Base-by-base conservation (phyloP, 2,329 filamentous ascomycete genomes). In the Ophiocordyceps unilateralis region DNA sequence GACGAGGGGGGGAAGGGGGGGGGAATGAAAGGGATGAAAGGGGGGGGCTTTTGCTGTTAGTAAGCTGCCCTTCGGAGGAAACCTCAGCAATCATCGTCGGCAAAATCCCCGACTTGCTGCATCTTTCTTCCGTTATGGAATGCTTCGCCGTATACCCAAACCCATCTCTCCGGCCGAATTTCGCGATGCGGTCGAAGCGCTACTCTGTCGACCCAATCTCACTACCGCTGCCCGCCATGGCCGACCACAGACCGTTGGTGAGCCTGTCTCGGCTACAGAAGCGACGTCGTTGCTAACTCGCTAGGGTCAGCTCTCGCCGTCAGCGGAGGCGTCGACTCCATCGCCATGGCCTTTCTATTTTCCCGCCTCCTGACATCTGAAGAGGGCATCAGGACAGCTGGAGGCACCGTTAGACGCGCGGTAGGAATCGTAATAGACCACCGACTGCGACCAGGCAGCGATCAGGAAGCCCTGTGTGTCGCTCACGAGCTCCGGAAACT, bases 291-390 rank as follows among this genome's bases (percentile, higher is more conserved):
- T n/a, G n/a, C n/a, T n/a, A n/a, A n/a, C n/a, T n/a, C n/a, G n/a
- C n/a, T n/a, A n/a, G n/a, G n/a, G n/a, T 28, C 48, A 84, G 81
- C 72, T 43, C 65, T 96, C 46, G 91, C 88, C 15, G 68, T 96
- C 47, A 95, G 88, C 55, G 91, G 91, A 21, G 91, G 91, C 8
- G 83, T 91, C 34, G 91, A 98, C 60, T 96, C 89, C n/a, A 98
- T 96, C 88, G 89, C 89, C 23, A 68, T 98, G 46, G 86, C 87
- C 44, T 78, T 69, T 46, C 70, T 96, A 30, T 84, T 83, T 56
- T 70, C 68, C 41, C 60, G 65, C 39, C 52, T 72, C 30, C 59
- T 61, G 32, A 56, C 47, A 3, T 46, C 47, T 3, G 53, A 64
- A 39, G 54, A 53, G 2, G 45, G 50, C 22, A 53, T 66, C 47